Conservation (phyloP, 805 yeast genomes). For the Sugiyamaella lignohabitans region DNA sequence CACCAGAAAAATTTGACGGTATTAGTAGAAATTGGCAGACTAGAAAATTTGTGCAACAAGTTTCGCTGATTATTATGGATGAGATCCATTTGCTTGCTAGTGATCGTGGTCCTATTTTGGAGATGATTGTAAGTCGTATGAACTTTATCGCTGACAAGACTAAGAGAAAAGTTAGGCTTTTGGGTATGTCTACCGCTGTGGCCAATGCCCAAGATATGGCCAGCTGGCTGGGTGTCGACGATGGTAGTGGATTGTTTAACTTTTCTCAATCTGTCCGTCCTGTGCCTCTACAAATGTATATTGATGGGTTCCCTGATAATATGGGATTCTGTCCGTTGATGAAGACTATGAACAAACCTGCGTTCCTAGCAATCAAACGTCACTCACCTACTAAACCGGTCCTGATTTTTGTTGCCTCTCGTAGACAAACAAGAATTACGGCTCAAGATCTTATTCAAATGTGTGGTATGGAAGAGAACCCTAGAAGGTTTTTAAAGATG, state of each 20-base stretch:
- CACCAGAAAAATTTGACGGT: slow-evolving; percentile 86
- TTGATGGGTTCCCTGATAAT: slow-evolving; percentile 79
- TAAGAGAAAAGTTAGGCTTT: slow-evolving; percentile 51
- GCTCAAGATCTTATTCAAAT: slow-evolving; percentile 71
- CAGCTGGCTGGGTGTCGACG: slow-evolving; percentile 69
- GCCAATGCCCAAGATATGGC: slow-evolving; percentile 84
- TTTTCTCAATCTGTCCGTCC: slow-evolving; percentile 81
- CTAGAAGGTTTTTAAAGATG: slow-evolving; percentile 63
- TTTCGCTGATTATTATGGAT: slow-evolving; percentile 76
- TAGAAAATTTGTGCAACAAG: slow-evolving; percentile 64
- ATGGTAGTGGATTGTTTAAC: slow-evolving; percentile 54
- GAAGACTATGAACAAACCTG: slow-evolving; percentile 87
- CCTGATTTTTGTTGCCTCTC: slow-evolving; percentile 75
- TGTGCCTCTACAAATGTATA: slow-evolving; percentile 79
- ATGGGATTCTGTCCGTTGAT: slow-evolving; percentile 75
- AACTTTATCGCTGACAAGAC: slow-evolving; percentile 61
- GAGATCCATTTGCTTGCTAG: slow-evolving; percentile 79
- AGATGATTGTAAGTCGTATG: slow-evolving; percentile 86
- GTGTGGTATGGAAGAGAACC: slow-evolving; percentile 73
- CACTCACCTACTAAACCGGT: slow-evolving; percentile 85
- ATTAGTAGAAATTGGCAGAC: slow-evolving; percentile 82
- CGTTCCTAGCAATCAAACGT: slow-evolving; percentile 84
- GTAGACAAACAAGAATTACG: slow-evolving; percentile 76
- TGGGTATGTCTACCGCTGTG: slow-evolving; percentile 82
- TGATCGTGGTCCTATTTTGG: slow-evolving; percentile 81